Evolutionary conservation across 106 monocot genomes (phyloP), one percentile per base, ranked within the genome.

Genomic region (Allium sativum): DNA sequence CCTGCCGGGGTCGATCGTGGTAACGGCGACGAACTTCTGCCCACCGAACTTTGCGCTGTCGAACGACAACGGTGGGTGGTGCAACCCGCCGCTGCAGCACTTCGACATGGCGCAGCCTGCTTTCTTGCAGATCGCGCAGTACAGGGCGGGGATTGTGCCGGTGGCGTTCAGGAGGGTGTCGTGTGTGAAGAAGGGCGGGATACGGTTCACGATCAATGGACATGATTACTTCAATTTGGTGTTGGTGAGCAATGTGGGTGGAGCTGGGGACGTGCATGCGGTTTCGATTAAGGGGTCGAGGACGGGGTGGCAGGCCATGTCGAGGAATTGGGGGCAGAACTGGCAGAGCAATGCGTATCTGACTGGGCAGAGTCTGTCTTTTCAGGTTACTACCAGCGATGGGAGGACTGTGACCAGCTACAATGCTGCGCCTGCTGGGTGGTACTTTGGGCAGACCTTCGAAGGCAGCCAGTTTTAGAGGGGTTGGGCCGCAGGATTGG

Each of bases 41-140:
- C 86, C 86, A 7, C 86, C 86, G 0, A 87, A 87, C 70, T 68
- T 67, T 19, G 78, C 82, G 8, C 78, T 75, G 51, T 58, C 88
- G 48, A 88, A 69, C 65, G 83, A 88, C 77, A 73, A 89, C 59
- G 88, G 88, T 46, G 88, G 88, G 18, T 89, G 88, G 88, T 89
- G 88, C 78, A 81, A 87, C 65, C 83, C 82, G 31, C 86, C 86
- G 12, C 73, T 58, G 22, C 75, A 69, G 48, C 87, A 87, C 65
- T 85, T 85, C 74, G 85, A 90, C 63, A 64, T 85, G 61, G 75
- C 90, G 48, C 71, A 79, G 78, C 90, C 89, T 0, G 76, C 79
- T 45, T 90, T 85, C 66, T 71, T 81, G 18, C 75, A 80, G 21
- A 88, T 88, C 42, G 88, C 88, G 1, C 69, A 72, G 51, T 80